phyloP scores from a whole-genome alignment of 73 alveolate genomes.

The Tetrahymena malaccensis region DNA sequence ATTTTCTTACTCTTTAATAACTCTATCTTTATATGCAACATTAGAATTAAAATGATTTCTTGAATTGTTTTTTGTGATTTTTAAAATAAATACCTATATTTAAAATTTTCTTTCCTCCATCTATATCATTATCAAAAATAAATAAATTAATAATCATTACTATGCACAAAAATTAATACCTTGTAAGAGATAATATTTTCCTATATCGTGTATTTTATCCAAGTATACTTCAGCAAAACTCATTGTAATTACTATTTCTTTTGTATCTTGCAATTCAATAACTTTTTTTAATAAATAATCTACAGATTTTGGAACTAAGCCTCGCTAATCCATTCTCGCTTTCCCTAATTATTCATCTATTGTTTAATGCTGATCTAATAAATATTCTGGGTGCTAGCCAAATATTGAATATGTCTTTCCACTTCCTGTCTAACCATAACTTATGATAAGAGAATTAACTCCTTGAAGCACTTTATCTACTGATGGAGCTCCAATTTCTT shows the following conservation, averaged over 20 bases:
- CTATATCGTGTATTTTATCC: conserved; percentile 26
- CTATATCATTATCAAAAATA: not conserved
- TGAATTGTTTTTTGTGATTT: not conserved
- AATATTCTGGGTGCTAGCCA: conserved; percentile 2
- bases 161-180: not conserved
- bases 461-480: conserved; percentile 14
- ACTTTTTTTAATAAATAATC: conserved; percentile 21
- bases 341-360: conserved; percentile 1
- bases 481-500: not conserved
- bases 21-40: not conserved
- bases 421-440: conserved; percentile 22
- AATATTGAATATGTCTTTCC: conserved; percentile 34
- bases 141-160: not conserved
- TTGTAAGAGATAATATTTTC: not conserved
- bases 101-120: not conserved
- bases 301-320: not conserved
- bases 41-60: not conserved
- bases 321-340: not conserved
- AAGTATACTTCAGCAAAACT: conserved; percentile 21
- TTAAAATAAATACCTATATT: not conserved
- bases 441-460: not conserved
- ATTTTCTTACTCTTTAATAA: conserved; percentile 11
- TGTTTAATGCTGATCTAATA: not conserved
- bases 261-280: conserved; percentile 18
- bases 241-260: conserved; percentile 26